Base-by-base conservation (phyloP, 2,329 filamentous ascomycete species). In the Magnaporthiopsis poae region DNA sequence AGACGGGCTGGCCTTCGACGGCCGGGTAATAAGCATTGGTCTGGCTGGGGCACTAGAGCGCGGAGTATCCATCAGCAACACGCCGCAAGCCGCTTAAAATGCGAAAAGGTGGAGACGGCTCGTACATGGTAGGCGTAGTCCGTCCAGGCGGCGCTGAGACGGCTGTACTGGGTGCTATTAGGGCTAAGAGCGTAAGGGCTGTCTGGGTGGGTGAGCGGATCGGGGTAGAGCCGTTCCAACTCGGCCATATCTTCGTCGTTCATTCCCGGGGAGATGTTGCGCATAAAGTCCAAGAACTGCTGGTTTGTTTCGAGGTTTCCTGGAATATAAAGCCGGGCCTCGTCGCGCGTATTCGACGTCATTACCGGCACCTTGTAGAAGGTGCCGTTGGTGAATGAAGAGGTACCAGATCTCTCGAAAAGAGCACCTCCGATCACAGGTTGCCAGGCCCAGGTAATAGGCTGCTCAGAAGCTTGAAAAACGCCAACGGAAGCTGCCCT, bases 131-230 rank as follows among this genome's bases (percentile, higher is more conserved):
- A 85, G 0, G 82, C 82, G 65, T 83, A 86, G 67, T 85, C 80
- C 0, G 78, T 82, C 61, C 85, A 86, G 0, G 82, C 81, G 2
- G 80, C 80, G 68, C 84, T 82, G 2, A 84, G 75, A 2, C 83
- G 82, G 67, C 82, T 84, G 71, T 82, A 87, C 71, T 85, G 82
- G 0, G 77, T 65, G 0, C 72, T 74, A 5, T 70, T 66, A 1
- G 79, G 73, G 0, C 73, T 75, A 61, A 82, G 80, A 3, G 72
- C 70, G 66, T 80, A 82, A 0, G 71, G 70, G 0, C 78, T 80
- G 8, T 72, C 70, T 0, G 73, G 36, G 3, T 71, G 68, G 0
- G 68, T 72, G 0, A 68, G 67, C 0, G 79, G 78, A 68, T 80
- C 78, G 0, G 78, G 78, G 65, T 80, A 80, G n/a, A 80, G 71